A percentile compares a stretch with the other conserved stretches of the same genome.
Conservation (phyloP, 139 green algal genomes). For the Yamagishiella unicocca region DNA sequence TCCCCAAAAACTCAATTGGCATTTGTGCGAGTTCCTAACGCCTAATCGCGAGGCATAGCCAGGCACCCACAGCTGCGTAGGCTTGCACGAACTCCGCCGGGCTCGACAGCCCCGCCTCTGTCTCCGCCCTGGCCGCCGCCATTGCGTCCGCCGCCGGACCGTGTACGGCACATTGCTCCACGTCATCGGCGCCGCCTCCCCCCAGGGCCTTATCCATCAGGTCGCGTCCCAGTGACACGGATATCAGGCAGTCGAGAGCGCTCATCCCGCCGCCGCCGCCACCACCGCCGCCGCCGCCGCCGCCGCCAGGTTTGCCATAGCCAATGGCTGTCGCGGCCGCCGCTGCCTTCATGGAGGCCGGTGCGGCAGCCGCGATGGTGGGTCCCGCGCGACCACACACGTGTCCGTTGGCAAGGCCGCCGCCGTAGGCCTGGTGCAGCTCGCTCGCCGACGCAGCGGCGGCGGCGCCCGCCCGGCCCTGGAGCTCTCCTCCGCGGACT, state of each 20-base stretch:
- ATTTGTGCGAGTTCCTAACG: too few species aligned
- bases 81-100: neutral
- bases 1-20: too few species aligned
- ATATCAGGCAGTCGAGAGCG: neutral
- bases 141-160: neutral
- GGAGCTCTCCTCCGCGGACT: neutral
- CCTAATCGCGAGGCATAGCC: too few species aligned
- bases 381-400: neutral
- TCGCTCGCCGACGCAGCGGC: conserved; percentile 4
- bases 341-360: neutral
- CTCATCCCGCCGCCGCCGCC: neutral
- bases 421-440: neutral
- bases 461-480: neutral
- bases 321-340: neutral
- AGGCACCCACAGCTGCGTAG: neutral
- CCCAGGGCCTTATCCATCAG: neutral
- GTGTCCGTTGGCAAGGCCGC: neutral
- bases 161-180: too few species aligned
- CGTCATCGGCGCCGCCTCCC: neutral
- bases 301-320: too few species aligned
- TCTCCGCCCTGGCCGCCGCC: neutral
- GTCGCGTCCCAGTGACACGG: neutral
- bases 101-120: neutral
- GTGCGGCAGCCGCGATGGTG: neutral
- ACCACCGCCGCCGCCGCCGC: conserved; percentile 3